phyloP scores from a whole-genome alignment of 148 eudicot species.

The Rhododendron ovatum region DNA sequence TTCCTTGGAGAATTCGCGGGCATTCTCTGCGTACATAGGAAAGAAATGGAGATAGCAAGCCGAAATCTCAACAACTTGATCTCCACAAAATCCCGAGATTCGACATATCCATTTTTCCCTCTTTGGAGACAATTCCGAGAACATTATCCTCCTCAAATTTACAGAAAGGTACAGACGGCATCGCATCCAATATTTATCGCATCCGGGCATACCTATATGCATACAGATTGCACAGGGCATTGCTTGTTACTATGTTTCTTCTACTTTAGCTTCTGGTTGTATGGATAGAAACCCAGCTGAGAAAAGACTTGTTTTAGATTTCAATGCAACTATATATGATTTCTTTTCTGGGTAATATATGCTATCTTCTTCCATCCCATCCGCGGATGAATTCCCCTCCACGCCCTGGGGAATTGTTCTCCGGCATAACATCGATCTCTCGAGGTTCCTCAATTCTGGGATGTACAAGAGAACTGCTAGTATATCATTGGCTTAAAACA shows the following conservation, averaged over 20 bases:
- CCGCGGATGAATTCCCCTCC: too few relatives aligned
- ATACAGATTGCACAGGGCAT: not conserved
- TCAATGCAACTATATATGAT: not conserved
- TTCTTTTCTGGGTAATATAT: too few relatives aligned
- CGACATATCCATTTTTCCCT: not conserved
- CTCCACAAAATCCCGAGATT: not conserved
- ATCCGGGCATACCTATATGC: not conserved
- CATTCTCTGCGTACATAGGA: not conserved
- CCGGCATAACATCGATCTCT: too few relatives aligned
- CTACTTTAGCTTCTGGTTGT: not conserved
- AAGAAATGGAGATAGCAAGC: constrained; percentile 1
- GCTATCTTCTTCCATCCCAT: too few relatives aligned
- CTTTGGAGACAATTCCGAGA: constrained; percentile 5
- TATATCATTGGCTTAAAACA: too few relatives aligned
- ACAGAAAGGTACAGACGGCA: constrained; percentile 24
- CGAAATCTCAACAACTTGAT: not conserved
- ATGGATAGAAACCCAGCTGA: not conserved
- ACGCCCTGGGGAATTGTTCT: too few relatives aligned
- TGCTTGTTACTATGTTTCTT: not conserved
- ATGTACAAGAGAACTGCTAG: too few relatives aligned
- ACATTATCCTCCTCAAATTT: constrained; percentile 31
- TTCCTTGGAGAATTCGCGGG: not conserved
- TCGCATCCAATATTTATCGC: not conserved
- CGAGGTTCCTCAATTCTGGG: too few relatives aligned
- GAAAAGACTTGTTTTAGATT: too few relatives aligned